phyloP scores from a whole-genome alignment of 371 early-diverging fungal species.

The Dentiscutata heterogama region DNA sequence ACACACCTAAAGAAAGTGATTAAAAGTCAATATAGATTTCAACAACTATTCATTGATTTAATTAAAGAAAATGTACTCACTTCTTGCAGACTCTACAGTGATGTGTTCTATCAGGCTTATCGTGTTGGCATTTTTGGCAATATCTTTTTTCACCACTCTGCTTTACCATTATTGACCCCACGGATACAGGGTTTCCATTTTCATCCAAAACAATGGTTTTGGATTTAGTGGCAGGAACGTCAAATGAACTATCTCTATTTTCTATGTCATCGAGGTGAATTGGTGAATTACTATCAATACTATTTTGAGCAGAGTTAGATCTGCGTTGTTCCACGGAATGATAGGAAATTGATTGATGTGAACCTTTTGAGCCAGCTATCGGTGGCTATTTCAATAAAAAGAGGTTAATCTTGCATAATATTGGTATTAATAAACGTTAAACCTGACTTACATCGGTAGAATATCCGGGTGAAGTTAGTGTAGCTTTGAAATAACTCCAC shows the following conservation, averaged over 20 bases:
- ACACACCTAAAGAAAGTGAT: conserved; percentile 48
- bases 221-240: not conserved
- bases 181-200: not conserved
- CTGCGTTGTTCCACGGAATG: not conserved
- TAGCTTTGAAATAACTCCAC: conserved; percentile 54
- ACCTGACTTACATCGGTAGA: conserved; percentile 48
- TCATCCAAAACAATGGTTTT: conserved; percentile 11
- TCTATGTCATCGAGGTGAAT: not conserved
- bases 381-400: too few relatives aligned
- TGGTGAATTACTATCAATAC: not conserved
- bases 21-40: not conserved
- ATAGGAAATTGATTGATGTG: not conserved
- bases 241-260: not conserved
- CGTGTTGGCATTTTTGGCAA: conserved; percentile 57
- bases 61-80: not conserved
- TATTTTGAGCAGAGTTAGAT: not conserved
- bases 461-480: conserved; percentile 51
- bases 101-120: conserved; percentile 58
- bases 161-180: conserved; percentile 51
- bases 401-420: not conserved
- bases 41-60: not conserved
- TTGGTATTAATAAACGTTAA: not conserved
- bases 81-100: conserved; percentile 51
- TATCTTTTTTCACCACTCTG: conserved; percentile 55
- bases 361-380: not conserved